Conservation (phyloP, 1,284 basidiomycete species). For the Pascua guehoae region DNA sequence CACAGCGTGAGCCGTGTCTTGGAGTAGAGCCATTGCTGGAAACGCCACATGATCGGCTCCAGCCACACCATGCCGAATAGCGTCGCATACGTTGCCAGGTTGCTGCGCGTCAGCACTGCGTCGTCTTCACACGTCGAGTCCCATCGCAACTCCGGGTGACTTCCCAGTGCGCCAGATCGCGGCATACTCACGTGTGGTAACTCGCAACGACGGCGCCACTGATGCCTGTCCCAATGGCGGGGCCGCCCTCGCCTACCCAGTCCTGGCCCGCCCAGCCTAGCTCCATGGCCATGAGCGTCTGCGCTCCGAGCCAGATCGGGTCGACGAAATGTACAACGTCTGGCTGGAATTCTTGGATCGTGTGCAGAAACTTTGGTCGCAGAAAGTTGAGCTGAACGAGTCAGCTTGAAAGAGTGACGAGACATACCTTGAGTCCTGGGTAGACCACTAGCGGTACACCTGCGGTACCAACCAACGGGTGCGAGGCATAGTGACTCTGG, state of each 20-base stretch:
- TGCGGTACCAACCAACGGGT: slow-evolving; percentile 57
- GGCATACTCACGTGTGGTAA: slow-evolving; percentile 53
- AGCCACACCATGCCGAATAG: slow-evolving; percentile 56
- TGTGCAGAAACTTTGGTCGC: slow-evolving; percentile 55
- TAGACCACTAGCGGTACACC: slow-evolving; percentile 57
- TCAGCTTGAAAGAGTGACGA: not conserved
- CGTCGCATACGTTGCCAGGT: slow-evolving; percentile 56
- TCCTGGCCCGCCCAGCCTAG: slow-evolving; percentile 49
- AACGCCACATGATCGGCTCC: slow-evolving; percentile 51
- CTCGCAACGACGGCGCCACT: slow-evolving; percentile 54
- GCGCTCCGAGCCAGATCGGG: slow-evolving; percentile 58
- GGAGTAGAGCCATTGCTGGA: slow-evolving; percentile 46
- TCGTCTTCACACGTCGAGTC: too few relatives aligned
- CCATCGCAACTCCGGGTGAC: too few relatives aligned
- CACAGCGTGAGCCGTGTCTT: slow-evolving; percentile 54
- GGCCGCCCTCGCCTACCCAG: slow-evolving; percentile 43
- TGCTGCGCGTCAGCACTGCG: slow-evolving; percentile 27
- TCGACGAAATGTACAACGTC: slow-evolving; percentile 57
- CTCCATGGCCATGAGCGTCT: slow-evolving; percentile 50
- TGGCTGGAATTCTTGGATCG: slow-evolving; percentile 52
- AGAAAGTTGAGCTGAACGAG: slow-evolving; percentile 54
- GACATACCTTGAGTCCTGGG: slow-evolving; percentile 52
- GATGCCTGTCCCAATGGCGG: slow-evolving; percentile 42
- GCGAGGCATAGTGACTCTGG: slow-evolving; percentile 54
- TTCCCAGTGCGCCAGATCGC: too few relatives aligned